phyloP scores from a whole-genome alignment of 164 flowering plant genomes.

The Dillenia turbinata region DNA sequence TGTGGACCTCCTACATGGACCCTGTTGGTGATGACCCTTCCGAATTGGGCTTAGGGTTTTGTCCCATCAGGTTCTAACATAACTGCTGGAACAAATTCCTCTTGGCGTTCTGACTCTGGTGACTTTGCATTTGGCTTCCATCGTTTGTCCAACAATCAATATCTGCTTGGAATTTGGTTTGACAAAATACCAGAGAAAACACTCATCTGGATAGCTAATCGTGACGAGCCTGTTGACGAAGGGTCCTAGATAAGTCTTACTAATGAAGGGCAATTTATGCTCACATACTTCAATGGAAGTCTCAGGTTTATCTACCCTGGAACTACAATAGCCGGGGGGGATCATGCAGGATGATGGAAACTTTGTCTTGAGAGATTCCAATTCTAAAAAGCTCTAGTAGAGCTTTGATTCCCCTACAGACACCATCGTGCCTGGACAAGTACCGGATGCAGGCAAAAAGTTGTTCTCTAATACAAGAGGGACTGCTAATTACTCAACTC shows the following conservation, averaged over 20 bases:
- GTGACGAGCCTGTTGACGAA: constrained; percentile 5
- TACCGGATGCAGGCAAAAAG: neutral
- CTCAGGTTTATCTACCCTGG: neutral
- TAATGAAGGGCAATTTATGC: constrained; percentile 6
- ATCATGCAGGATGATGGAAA: constrained; percentile 27
- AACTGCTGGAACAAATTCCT: neutral
- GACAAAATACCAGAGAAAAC: neutral
- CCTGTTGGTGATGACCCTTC: too few relatives aligned
- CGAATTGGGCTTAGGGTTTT: too few relatives aligned
- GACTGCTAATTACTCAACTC: constrained; percentile 10
- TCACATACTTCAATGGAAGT: constrained; percentile 4
- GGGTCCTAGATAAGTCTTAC: constrained; percentile 15
- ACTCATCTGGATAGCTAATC: constrained; percentile 12
- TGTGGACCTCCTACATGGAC: too few relatives aligned
- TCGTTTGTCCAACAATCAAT: neutral
- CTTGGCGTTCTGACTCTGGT: constrained; percentile 3
- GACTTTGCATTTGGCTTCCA: constrained; percentile 3
- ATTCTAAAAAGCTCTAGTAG: constrained; percentile 11
- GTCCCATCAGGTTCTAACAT: neutral
- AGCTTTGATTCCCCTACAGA: constrained; percentile 27
- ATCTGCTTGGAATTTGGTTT: neutral
- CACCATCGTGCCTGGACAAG: constrained; percentile 25
- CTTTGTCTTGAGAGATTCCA: constrained; percentile 16
- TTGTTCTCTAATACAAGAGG: constrained; percentile 13
- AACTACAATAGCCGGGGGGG: constrained; percentile 3